Evolutionary conservation across 257 asterid species (phyloP), one percentile per base, ranked within the genome.

Genomic region (Voacanga thouarsii): DNA sequence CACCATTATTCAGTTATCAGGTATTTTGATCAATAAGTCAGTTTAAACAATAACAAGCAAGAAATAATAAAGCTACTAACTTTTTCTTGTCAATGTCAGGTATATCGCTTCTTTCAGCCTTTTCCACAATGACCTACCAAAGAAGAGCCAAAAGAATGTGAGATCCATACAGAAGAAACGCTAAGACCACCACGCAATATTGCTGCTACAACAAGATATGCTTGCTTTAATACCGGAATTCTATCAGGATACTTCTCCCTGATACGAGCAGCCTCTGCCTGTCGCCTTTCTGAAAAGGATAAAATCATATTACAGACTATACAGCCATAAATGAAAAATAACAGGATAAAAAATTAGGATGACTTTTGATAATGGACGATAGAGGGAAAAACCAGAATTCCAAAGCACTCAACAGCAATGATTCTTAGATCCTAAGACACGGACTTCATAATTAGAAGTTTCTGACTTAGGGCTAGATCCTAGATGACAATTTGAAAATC

Each of bases 211-310:
- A 33, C 66, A 50, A 26, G 47, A 79, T 76, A 30, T 14, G 50
- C 57, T 18, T 19, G 55, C 18, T 72, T 71, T 56, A 7, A 45
- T 90, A 95, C 99, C 82, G 98, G 99, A 72, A 95, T 95, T 89
- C 99, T 87, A 75, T 95, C 99, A 41, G 99, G 97, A 77, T 94
- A 95, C 88, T 95, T 95, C 89, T 95, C 99, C 87, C 98, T 88
- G 82, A 95, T 93, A 61, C 98, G 98, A 74, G 93, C 88, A 78
- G 98, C 97, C 86, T 94, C 99, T 24, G 97, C 96, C 78, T 92
- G 98, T 67, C 98, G 90, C 90, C 94, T 94, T 86, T 92, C 97
- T 93, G 90, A 74, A 87, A 81, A 49, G 80, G 43, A 18, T 37
- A 21, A 69, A 75, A 59, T 6, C 18, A 74, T 23, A 77, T 28